These are phyloP conservation scores for Phialophora chinensis DNA, from an alignment of 2,329 filamentous ascomycete species.

Conservation along the genomic window DNA sequence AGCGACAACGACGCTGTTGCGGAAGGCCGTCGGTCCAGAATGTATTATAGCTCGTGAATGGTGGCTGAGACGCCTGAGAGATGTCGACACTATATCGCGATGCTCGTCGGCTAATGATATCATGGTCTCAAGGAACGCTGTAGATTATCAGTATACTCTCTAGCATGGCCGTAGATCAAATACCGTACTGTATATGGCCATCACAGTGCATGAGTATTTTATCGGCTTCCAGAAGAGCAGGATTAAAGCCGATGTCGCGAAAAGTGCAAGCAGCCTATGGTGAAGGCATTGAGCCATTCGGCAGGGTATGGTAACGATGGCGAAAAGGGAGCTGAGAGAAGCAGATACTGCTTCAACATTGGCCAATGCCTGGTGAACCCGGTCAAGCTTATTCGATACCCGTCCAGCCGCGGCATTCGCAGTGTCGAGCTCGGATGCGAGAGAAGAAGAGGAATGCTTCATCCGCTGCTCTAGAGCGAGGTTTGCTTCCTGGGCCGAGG, in stretches of 20 bases:
- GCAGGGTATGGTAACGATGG: conserved; percentile 26
- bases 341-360: conserved; percentile 30
- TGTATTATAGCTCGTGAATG: conserved; percentile 12
- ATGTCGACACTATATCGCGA: conserved; percentile 6
- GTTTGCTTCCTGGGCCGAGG: conserved; percentile 22
- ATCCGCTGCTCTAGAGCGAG: conserved; percentile 23
- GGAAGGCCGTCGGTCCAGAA: neutral
- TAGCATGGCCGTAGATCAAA: neutral
- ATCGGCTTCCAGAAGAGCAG: conserved; percentile 29
- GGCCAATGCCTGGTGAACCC: conserved; percentile 31
- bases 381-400: conserved; percentile 28
- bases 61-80: neutral
- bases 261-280: conserved; percentile 23
- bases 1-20: neutral
- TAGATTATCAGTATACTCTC: conserved; percentile 5
- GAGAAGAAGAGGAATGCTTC: conserved; percentile 16
- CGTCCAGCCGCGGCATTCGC: conserved; percentile 23
- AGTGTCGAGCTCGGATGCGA: conserved; percentile 30
- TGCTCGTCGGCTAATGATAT: conserved; percentile 27
- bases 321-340: conserved; percentile 26
- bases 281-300: conserved; percentile 27
- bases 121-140: conserved; percentile 31
- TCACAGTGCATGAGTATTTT: conserved; percentile 28
- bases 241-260: conserved; percentile 22
- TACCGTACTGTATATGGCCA: conserved; percentile 29